Evolutionary conservation across 108 stramenopile genomes (phyloP).

Genomic region (Craspedostauros australis): DNA sequence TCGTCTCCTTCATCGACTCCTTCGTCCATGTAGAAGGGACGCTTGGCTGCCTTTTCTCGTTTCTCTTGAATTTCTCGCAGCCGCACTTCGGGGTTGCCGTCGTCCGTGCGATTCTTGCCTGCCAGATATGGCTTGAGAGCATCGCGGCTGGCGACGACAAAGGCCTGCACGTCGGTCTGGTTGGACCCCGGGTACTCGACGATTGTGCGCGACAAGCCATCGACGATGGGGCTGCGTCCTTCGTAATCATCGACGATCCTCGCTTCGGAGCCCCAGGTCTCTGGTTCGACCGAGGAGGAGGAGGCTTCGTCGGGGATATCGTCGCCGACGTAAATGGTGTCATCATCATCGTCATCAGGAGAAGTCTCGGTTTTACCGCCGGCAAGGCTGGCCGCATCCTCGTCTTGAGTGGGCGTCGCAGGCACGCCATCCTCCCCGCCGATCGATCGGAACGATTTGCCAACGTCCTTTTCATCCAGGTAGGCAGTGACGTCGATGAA

Average conservation of each 20-base stretch:
- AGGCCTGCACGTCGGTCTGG: constrained; percentile 64
- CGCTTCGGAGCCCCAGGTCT: constrained; percentile 80
- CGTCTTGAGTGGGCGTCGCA: background rate
- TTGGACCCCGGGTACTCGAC: constrained; percentile 71
- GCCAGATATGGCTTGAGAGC: constrained; percentile 57
- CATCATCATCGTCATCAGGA: background rate
- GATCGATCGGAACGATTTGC: constrained; percentile 40
- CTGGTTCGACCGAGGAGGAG: constrained; percentile 37
- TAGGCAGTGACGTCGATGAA: constrained; percentile 72
- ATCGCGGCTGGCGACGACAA: constrained; percentile 70
- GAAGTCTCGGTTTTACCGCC: background rate
- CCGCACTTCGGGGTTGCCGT: constrained; percentile 42
- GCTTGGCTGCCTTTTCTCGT: constrained; percentile 33
- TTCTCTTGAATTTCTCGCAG: constrained; percentile 59
- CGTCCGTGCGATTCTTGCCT: constrained; percentile 26
- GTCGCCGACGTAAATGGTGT: constrained; percentile 8
- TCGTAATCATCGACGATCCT: constrained; percentile 79
- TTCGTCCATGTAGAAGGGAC: constrained; percentile 37
- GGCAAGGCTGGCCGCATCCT: background rate
- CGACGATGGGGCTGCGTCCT: constrained; percentile 62
- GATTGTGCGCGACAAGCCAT: constrained; percentile 58
- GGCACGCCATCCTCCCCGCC: constrained; percentile 1
- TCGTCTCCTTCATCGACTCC: constrained; percentile 56
- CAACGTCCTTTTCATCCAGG: constrained; percentile 53
- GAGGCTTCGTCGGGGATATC: constrained; percentile 17